Evolutionary conservation across 208 protist species (phyloP).

Genomic region (Trypanosoma avium): DNA sequence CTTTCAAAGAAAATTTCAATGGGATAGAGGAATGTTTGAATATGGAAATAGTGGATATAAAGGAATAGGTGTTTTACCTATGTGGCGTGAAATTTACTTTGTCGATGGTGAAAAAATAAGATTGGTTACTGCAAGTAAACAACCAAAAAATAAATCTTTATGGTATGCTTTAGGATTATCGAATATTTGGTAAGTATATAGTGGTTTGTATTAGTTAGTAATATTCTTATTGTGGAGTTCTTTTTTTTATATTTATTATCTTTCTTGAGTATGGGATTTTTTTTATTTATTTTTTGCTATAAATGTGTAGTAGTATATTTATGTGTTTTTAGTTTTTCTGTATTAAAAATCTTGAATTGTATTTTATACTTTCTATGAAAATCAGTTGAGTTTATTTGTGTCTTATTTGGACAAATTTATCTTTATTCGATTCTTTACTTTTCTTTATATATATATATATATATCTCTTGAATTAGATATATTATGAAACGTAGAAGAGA

Average conservation of each 20-base stretch:
- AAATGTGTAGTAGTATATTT: too few species aligned
- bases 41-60: constrained; percentile 61
- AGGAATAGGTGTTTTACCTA: constrained; percentile 50
- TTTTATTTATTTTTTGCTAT: background rate
- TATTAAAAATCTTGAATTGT: too few species aligned
- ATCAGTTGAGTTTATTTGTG: too few species aligned
- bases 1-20: constrained; percentile 85
- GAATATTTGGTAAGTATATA: constrained; percentile 6
- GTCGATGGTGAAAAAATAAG: constrained; percentile 72
- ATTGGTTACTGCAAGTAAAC: constrained; percentile 76
- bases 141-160: constrained; percentile 52
- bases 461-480: background rate
- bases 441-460: background rate
- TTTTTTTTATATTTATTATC: constrained; percentile 7
- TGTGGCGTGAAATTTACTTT: constrained; percentile 87
- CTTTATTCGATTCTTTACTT: too few species aligned
- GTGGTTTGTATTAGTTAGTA: background rate
- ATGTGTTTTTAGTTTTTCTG: constrained; percentile 2
- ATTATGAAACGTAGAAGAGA: constrained; percentile 21
- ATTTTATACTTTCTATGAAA: too few species aligned
- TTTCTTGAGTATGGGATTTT: background rate
- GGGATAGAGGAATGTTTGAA: constrained; percentile 84
- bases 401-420: too few species aligned
- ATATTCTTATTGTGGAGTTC: constrained; percentile 1
- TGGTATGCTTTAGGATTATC: constrained; percentile 32